Conservation (phyloP, 176 grass and related monocot species). For the Saccharum spontaneum region DNA sequence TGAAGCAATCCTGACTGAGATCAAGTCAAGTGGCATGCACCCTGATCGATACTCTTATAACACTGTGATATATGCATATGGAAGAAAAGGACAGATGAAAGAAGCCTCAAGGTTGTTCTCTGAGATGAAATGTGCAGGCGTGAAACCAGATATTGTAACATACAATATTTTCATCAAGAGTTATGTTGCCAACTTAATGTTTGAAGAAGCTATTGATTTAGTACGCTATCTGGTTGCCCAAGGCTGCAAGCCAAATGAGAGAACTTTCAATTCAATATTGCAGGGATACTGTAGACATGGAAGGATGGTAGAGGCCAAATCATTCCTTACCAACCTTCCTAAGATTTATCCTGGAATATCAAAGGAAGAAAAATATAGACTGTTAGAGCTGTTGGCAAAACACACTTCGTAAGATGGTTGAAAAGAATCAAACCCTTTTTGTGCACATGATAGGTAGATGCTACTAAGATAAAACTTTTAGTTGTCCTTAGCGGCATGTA, state of each 20-base stretch:
- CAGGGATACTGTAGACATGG: constrained; percentile 59
- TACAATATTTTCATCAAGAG: constrained; percentile 94
- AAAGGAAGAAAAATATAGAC: constrained; percentile 46
- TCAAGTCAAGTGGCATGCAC: constrained; percentile 62
- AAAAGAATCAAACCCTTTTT: neutral
- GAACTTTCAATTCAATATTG: constrained; percentile 76
- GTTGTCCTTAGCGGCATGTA: constrained; percentile 1
- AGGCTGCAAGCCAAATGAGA: constrained; percentile 79
- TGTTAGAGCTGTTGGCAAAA: constrained; percentile 46
- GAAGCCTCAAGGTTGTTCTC: constrained; percentile 81
- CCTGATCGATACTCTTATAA: constrained; percentile 94
- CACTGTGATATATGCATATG: constrained; percentile 93
- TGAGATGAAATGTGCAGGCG: constrained; percentile 68
- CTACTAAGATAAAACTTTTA: neutral
- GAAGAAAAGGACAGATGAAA: constrained; percentile 73
- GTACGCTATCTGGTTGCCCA: constrained; percentile 67
- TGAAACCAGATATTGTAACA: constrained; percentile 77
- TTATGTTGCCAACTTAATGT: constrained; percentile 77
- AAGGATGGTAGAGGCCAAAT: constrained; percentile 55
- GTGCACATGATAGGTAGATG: neutral
- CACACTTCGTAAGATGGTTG: constrained; percentile 6
- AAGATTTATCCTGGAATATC: constrained; percentile 71
- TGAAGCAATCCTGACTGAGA: constrained; percentile 73
- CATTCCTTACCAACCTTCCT: constrained; percentile 59
- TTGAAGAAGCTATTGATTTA: constrained; percentile 79